Base-by-base conservation (phyloP, 768 basidiomycete genomes). In the Serendipita sp. region DNA sequence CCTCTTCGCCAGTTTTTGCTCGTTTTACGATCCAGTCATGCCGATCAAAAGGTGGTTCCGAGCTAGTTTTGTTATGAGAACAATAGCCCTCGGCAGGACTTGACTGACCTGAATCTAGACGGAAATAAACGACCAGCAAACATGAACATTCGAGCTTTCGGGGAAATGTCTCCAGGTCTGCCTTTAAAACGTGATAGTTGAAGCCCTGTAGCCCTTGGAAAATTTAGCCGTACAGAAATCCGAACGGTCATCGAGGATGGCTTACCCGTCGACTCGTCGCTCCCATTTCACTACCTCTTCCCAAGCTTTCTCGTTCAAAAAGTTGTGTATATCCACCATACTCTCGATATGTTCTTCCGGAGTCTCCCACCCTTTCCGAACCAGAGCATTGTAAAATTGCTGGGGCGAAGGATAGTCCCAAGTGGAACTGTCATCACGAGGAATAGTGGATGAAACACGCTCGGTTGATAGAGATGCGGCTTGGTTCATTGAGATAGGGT, bases 401-500 rank as follows among this genome's bases (percentile, higher is more conserved):
- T 98, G 95, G 8, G 94, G 91, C 1, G 88, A 91, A 2, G 95
- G 95, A 74, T 98, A 98, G 72, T 96, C 93, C 95, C 95, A 97
- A 52, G 77, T 80, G 10, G 71, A 73, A 1, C 73, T 71, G 10
- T 68, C 68, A 10, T 69, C 69, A 60, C 93, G 84, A 3, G 91
- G 92, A 71, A 99, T 99, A 2, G 91, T 86, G 0, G 92, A 95
- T 60, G 80, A 78, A 3, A 80, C 84, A 67, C 95, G 83, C 16
- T 83, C 77, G 0, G 83, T 86, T 2, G 93, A 87, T 18, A 98
- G 79, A 44, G 77, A 75, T 1, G 77, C 66, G 1, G 74, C 71
- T 72, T 91, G 85, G 3, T 79, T 73, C 3, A 81, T 78, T 0
- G 84, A 76, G 10, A 60, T 60, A 0, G 81, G 84, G 0, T 77